A percentile compares a stretch with the other conserved stretches of the same genome.
Evolutionary conservation across 75 land plant genomes (phyloP).

Genomic region (Pinus taeda): DNA sequence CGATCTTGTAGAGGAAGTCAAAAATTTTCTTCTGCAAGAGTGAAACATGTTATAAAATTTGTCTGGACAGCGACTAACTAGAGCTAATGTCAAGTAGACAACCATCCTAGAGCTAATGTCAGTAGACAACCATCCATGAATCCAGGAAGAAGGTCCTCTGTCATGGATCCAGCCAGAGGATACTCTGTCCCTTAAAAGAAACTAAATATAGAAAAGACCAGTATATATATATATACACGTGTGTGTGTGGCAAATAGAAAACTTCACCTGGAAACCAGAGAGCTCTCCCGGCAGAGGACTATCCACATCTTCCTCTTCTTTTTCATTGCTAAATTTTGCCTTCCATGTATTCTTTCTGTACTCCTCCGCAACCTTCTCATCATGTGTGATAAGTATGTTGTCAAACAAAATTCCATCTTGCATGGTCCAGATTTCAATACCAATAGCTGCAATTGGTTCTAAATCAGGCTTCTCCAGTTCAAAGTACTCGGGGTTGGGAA

Average conservation of each 20-base stretch:
- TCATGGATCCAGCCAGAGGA: too few relatives aligned
- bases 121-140: too few relatives aligned
- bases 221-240: background rate
- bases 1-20: constrained; percentile 66
- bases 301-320: constrained; percentile 66
- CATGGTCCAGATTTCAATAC: constrained; percentile 99
- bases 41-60: background rate
- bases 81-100: too few relatives aligned
- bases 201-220: background rate
- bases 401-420: constrained; percentile 95
- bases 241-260: background rate
- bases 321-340: constrained; percentile 75
- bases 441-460: constrained; percentile 88
- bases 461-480: constrained; percentile 74
- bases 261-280: constrained; percentile 51
- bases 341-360: constrained; percentile 62
- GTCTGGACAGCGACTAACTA: background rate
- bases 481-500: constrained; percentile 82
- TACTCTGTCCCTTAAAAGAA: too few relatives aligned
- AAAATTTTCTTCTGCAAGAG: constrained; percentile 73
- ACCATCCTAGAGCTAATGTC: too few relatives aligned
- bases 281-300: constrained; percentile 31
- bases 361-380: constrained; percentile 68
- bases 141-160: too few relatives aligned
- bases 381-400: constrained; percentile 63